phyloP scores from a whole-genome alignment of 2,329 filamentous ascomycete species.

The Arthrobotrys conoides region DNA sequence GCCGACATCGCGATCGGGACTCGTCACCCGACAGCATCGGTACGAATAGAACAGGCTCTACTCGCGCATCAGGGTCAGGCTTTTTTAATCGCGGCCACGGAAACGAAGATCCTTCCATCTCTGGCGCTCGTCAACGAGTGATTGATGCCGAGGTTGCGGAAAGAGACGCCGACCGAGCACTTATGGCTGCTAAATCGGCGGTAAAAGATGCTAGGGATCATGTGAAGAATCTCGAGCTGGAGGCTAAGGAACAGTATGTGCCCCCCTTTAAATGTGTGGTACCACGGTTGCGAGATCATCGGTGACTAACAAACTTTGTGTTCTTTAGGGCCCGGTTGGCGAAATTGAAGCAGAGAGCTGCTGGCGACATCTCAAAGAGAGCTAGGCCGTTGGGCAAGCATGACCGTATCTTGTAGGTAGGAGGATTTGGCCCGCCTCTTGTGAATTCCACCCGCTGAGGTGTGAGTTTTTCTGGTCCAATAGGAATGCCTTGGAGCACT shows the following conservation, averaged over 20 bases:
- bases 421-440: background rate
- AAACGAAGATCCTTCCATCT: conserved; percentile 47
- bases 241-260: conserved; percentile 58
- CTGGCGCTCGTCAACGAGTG: conserved; percentile 47
- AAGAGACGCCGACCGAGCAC: conserved; percentile 55
- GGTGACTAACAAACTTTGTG: too few species aligned
- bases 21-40: conserved; percentile 48
- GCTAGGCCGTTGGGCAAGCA: conserved; percentile 52
- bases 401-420: conserved; percentile 42
- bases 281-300: too few species aligned
- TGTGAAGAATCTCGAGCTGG: conserved; percentile 46
- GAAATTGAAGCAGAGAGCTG: conserved; percentile 56
- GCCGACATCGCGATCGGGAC: conserved; percentile 38
- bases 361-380: conserved; percentile 53
- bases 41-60: conserved; percentile 37
- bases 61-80: conserved; percentile 32
- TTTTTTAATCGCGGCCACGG: conserved; percentile 28
- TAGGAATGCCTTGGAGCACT: background rate
- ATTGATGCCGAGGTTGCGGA: conserved; percentile 58
- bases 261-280: too few species aligned
- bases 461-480: background rate
- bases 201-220: conserved; percentile 56
- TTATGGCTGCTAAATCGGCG: conserved; percentile 43
- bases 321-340: conserved; percentile 44
- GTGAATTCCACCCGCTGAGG: background rate